A percentile compares a stretch with the other conserved stretches of the same genome.
Conservation (phyloP, 768 basidiomycete species). For the Tulasnella sp. region DNA sequence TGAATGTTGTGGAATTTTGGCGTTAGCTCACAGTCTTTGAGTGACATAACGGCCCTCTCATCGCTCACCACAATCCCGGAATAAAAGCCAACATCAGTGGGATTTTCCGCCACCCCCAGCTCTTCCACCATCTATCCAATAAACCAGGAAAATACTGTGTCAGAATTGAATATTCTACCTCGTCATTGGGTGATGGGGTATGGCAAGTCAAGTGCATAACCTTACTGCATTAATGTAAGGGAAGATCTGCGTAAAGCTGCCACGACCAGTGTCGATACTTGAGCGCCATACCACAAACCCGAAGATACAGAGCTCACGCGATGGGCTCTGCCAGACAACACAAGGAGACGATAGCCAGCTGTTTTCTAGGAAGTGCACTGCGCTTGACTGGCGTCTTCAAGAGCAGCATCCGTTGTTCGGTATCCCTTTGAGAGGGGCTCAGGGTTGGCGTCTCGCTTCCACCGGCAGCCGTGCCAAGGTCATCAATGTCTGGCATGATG, state of each 20-base stretch:
- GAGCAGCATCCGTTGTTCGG: neutral
- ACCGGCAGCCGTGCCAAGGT: neutral
- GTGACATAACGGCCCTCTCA: no score
- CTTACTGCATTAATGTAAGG: slow-evolving; percentile 19
- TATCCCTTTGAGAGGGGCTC: neutral
- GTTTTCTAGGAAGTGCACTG: slow-evolving; percentile 19
- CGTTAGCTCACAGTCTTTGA: neutral
- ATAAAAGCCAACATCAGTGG: slow-evolving; percentile 17
- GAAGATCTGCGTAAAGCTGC: slow-evolving; percentile 16
- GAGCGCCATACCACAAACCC: neutral
- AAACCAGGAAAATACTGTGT: neutral
- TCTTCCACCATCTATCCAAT: slow-evolving; percentile 15
- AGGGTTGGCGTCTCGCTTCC: neutral
- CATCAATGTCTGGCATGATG: neutral
- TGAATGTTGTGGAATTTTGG: neutral
- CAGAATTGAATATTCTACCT: neutral
- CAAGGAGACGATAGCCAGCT: slow-evolving; percentile 17
- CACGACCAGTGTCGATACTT: neutral
- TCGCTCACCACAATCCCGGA: slow-evolving; percentile 12
- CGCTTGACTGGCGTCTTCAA: neutral
- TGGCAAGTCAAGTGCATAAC: neutral
- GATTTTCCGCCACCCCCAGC: slow-evolving; percentile 12
- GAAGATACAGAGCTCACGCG: neutral
- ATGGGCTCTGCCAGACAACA: slow-evolving; percentile 19
- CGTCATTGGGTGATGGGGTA: neutral